Conservation (phyloP, 495 filamentous ascomycete species). For the Aspergillus taichungensis region DNA sequence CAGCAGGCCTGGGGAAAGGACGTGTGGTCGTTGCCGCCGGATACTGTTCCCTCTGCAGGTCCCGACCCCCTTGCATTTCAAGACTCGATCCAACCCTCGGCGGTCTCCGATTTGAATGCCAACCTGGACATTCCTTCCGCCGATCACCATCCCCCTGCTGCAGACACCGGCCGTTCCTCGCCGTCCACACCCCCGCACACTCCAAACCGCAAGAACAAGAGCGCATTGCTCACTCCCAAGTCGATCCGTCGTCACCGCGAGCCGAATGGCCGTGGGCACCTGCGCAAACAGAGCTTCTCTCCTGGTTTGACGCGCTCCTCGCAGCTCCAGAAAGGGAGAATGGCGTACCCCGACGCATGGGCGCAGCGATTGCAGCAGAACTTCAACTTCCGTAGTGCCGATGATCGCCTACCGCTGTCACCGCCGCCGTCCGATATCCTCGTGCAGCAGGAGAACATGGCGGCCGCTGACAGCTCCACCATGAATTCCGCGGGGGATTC, state of each 20-base stretch:
- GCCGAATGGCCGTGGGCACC: slow-evolving; percentile 27
- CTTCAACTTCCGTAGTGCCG: slow-evolving; percentile 27
- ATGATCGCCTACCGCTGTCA: slow-evolving; percentile 36
- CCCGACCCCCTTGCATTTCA: slow-evolving; percentile 26
- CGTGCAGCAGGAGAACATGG: slow-evolving; percentile 33
- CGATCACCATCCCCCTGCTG: slow-evolving; percentile 5
- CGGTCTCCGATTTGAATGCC: slow-evolving; percentile 26
- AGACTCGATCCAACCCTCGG: slow-evolving; percentile 33
- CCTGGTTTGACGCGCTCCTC: slow-evolving; percentile 35
- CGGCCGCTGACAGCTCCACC: slow-evolving; percentile 13
- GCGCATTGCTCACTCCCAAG: slow-evolving; percentile 33
- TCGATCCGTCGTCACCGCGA: slow-evolving; percentile 35
- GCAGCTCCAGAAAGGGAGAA: slow-evolving; percentile 28
- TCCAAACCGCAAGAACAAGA: slow-evolving; percentile 31
- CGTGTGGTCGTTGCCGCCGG: slow-evolving; percentile 30
- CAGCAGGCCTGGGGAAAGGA: slow-evolving; percentile 34
- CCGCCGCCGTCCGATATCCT: slow-evolving; percentile 37
- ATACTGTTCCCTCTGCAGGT: slow-evolving; percentile 19
- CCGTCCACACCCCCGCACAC: slow-evolving; percentile 39
- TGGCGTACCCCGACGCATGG: slow-evolving; percentile 38
- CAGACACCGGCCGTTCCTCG: slow-evolving; percentile 16
- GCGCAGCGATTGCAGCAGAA: slow-evolving; percentile 31
- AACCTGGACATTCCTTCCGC: slow-evolving; percentile 27
- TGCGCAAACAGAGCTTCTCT: slow-evolving; percentile 39
- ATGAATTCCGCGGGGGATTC: slow-evolving; percentile 17